Evolutionary conservation across 1,284 basidiomycete species (phyloP), one percentile per base, ranked within the genome.

Genomic region (Cutaneotrichosporon dermatis): DNA sequence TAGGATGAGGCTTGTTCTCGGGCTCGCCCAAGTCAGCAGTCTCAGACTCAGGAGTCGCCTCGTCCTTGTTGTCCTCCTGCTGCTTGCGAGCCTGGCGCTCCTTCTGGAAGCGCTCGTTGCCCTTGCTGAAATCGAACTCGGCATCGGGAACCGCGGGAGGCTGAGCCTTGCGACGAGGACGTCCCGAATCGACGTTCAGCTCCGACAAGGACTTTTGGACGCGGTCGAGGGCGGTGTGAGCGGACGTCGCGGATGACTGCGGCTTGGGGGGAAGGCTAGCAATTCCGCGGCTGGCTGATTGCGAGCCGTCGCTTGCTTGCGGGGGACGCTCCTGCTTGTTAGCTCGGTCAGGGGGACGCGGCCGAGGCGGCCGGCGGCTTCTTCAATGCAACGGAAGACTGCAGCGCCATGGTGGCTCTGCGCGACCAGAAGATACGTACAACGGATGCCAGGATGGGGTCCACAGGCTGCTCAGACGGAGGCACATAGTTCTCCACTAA

Each of bases 321-420:
- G 50, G 46, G 7, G 13, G 13, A 33, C 50, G 9, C 39, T 41
- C 44, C 15, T 10, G 7, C 11, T 9, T 33, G 50, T 51, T 16
- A 51, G 50, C 39, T n/a, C 46, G 11, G n/a, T 40, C 9, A 40
- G 12, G 12, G 39, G 8, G 9, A 12, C 39, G 12, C 12, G 12
- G 39, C 12, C 39, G 25, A 25, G 25, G 25, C 25, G 25, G 25
- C 25, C 25, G 25, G 25, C 25, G 25, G 25, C 25, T 25, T 25
- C 25, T 25, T 25, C 25, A 25, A 77, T 74, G 75, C 75, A 76
- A 76, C 75, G 75, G 75, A 76, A 61, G 62, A 74, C 69, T 76
- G 73, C 74, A 76, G 25, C 25, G 25, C 25, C 74, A 72, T 71
- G 70, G 62, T 75, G 74, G 46, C 35, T 49, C 73, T 76, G 74